Base-by-base conservation (phyloP, 2,329 filamentous ascomycete genomes). In the Cytospora leucostoma region DNA sequence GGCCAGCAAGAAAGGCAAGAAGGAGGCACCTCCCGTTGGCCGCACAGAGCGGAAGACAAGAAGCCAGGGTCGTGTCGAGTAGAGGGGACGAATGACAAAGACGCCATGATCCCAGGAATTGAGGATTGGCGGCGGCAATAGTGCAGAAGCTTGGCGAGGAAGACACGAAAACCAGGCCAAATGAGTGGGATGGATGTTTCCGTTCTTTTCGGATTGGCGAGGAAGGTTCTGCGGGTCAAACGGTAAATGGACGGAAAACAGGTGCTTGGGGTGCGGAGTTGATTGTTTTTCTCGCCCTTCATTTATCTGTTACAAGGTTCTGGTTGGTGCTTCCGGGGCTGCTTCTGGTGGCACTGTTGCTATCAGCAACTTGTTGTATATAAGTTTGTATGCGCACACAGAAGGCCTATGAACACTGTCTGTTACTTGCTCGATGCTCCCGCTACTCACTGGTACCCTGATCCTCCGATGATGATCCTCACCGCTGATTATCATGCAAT, bases 11-110 rank as follows among this genome's bases (percentile, higher is more conserved):
- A 69, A 68, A 62, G 58, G 60, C n/a, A 70, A 72, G 62, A 72
- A 67, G 60, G 63, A 73, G 33, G 51, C 63, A 4, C 32, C 61
- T 11, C 64, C 72, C 0, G 72, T 75, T 7, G 76, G 76, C 15
- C 68, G 67, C 61, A 76, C 76, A 4, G 71, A 71, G 12, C 72
- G 76, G 27, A 77, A 76, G 70, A 78, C 76, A 1, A 72, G 76
- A 58, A 78, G 76, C 65, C 76, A 78, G 62, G 75, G 73, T 3
- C 69, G 64, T 5, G 67, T 27, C 32, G 63, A 64, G 51, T 56
- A 55, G 8, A 37, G 52, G 11, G 32, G 52, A n/a, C 17, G 13
- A n/a, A 19, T n/a, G 34, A 19, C 4, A 27, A 40, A 15, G 21
- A 44, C 19, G 19, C 15, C 34, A 40, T 34, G 35, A 17, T 3